A percentile compares a stretch with the other conserved stretches of the same genome.
These are phyloP conservation scores for Psilocybe subaeruginosa DNA, from an alignment of 768 basidiomycete genomes.

Conservation along the genomic window DNA sequence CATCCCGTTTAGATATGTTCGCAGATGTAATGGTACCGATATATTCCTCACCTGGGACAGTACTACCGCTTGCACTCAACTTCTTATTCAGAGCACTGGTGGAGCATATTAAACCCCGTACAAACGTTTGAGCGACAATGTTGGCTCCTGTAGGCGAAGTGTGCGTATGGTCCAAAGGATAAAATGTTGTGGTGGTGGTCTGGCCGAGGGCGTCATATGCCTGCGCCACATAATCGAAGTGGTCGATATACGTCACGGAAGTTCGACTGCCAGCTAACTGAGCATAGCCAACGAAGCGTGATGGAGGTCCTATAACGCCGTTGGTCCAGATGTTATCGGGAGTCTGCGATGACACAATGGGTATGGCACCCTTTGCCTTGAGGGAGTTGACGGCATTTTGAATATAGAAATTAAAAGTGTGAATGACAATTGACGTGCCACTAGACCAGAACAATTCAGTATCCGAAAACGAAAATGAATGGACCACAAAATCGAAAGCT, in stretches of 20 bases:
- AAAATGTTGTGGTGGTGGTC: slow-evolving; percentile 39
- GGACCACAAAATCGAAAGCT: neutral
- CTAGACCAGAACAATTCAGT: slow-evolving; percentile 23
- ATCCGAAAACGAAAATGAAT: neutral
- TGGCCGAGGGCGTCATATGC: slow-evolving; percentile 43
- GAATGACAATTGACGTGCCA: slow-evolving; percentile 40
- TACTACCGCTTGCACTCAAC: slow-evolving; percentile 38
- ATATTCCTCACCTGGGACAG: slow-evolving; percentile 35
- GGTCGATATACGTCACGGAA: slow-evolving; percentile 45
- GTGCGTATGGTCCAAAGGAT: slow-evolving; percentile 51
- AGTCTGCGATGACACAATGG: slow-evolving; percentile 51
- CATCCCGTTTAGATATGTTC: neutral
- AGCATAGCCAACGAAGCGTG: slow-evolving; percentile 50
- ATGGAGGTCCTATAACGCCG: slow-evolving; percentile 34
- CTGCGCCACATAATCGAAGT: slow-evolving; percentile 47
- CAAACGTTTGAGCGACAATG: slow-evolving; percentile 50
- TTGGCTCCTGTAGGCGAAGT: slow-evolving; percentile 46
- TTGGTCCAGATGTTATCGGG: slow-evolving; percentile 48
- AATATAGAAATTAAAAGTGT: slow-evolving; percentile 50
- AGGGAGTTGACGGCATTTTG: slow-evolving; percentile 44
- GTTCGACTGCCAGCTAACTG: slow-evolving; percentile 38
- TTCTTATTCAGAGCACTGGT: slow-evolving; percentile 33
- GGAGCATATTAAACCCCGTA: slow-evolving; percentile 46
- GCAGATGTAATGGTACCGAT: neutral
- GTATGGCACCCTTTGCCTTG: slow-evolving; percentile 48